Evolutionary conservation across 495 filamentous ascomycete genomes (phyloP).

Genomic region (Aspergillus diversus): DNA sequence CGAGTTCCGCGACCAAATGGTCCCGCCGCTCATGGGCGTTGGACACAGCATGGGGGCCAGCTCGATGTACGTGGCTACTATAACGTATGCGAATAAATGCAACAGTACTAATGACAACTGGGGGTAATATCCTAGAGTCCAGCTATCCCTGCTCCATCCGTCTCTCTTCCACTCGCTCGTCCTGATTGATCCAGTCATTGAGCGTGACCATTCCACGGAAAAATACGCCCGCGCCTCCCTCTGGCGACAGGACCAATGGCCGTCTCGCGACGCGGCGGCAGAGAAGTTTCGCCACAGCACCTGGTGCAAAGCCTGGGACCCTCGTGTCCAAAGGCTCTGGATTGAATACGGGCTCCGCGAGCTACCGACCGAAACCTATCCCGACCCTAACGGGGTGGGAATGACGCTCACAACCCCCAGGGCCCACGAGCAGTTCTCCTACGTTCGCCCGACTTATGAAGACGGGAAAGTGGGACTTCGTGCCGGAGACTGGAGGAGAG

Average conservation of each 20-base stretch:
- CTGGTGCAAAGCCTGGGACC: constrained; percentile 8
- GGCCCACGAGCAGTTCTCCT: constrained; percentile 10
- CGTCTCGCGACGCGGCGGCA: not conserved
- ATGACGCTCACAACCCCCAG: constrained; percentile 13
- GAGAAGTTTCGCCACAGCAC: not conserved
- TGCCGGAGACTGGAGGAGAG: too few relatives aligned
- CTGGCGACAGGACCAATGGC: constrained; percentile 9
- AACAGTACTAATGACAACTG: constrained; percentile 31
- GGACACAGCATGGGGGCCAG: constrained; percentile 77
- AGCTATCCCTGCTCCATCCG: constrained; percentile 16
- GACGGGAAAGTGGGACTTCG: not conserved
- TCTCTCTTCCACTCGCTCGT: constrained; percentile 17
- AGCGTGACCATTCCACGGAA: not conserved
- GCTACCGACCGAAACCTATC: not conserved
- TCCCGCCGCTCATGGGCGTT: constrained; percentile 71
- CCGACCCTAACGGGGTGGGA: not conserved
- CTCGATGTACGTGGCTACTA: constrained; percentile 44
- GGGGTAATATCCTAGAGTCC: too few relatives aligned
- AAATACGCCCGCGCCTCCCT: not conserved
- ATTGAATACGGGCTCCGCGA: constrained; percentile 12
- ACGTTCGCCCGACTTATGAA: constrained; percentile 10
- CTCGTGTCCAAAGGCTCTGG: constrained; percentile 9
- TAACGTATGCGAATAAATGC: constrained; percentile 6
- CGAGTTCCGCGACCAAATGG: constrained; percentile 67
- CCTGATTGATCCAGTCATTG: constrained; percentile 18